These are phyloP conservation scores for Fusarium nanum DNA, from an alignment of 2,329 filamentous ascomycete species.

Conservation along the genomic window DNA sequence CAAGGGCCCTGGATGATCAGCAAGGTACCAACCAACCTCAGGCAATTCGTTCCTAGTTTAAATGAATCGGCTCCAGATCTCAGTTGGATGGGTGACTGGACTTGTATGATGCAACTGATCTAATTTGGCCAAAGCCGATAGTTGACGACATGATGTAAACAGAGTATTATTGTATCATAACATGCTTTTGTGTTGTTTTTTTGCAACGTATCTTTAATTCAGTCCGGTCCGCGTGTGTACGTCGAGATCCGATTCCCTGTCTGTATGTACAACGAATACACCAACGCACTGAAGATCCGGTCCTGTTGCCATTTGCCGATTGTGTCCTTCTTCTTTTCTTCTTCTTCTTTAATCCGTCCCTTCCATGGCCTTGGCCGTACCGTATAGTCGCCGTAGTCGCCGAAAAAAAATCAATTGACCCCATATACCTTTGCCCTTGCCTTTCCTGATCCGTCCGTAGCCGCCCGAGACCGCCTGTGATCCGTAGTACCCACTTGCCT, in stretches of 20 bases:
- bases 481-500: conserved; percentile 42
- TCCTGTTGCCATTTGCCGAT: conserved; percentile 42
- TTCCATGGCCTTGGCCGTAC: conserved; percentile 26
- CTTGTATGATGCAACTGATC: not conserved
- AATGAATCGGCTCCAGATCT: not conserved
- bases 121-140: not conserved
- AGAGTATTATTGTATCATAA: conserved; percentile 35
- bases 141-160: conserved; percentile 14
- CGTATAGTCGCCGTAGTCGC: conserved; percentile 37
- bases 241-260: conserved; percentile 20
- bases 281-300: conserved; percentile 36
- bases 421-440: conserved; percentile 30
- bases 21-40: conserved; percentile 13
- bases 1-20: conserved; percentile 14
- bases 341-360: conserved; percentile 18
- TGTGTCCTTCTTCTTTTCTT: conserved; percentile 15
- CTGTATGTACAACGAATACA: conserved; percentile 39
- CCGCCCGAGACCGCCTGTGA: conserved; percentile 36
- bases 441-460: conserved; percentile 39
- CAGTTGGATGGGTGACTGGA: not conserved
- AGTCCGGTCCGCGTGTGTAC: conserved; percentile 19
- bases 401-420: conserved; percentile 35
- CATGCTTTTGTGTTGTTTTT: conserved; percentile 32
- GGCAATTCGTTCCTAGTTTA: not conserved
- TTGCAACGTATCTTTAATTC: conserved; percentile 17